Evolutionary conservation across 2,329 filamentous ascomycete species (phyloP), one percentile per base, ranked within the genome.

Genomic region (Xylariaceae sp.): DNA sequence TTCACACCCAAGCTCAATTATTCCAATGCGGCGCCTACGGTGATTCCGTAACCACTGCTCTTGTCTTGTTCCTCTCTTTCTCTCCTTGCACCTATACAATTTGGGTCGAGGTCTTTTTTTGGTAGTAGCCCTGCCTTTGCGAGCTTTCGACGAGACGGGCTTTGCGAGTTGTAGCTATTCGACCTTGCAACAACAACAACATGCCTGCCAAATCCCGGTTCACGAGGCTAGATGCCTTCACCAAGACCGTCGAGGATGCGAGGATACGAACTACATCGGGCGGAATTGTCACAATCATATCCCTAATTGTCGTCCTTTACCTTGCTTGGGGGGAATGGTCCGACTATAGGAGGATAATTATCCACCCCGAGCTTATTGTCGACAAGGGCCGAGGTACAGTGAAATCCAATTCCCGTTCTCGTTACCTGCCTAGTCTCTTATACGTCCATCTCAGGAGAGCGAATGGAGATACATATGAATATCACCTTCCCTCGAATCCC

Each of bases 401-500:
- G 26, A 7, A 41, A 46, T 44, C 23, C 19, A 41, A 16, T 59
- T 45, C 21, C 42, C 18, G 52, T 54, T 37, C 50, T 52, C 23
- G 50, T 60, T 42, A 32, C 47, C 5, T 18, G 52, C 40, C 43
- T 47, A 44, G 37, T 32, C 61, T 57, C 62, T 71, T 67, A 68
- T 48, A 70, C 61, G 44, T 32, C 37, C 32, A 40, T 46, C 50
- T 41, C 45, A 71, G 90, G 91, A 74, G 93, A 99, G 81, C 91
- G 93, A 75, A 98, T 99, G 93, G 95, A 98, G 74, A 99, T 99
- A 64, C 92, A 96, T 74, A 84, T 99, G 75, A 99, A 99, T 79
- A 88, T 99, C 57, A 95, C 91, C 45, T 99, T 99, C 73, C 95
- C 95, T 9, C 87, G 88, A 61, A 84, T 99, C 65, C 95, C 95